A percentile compares a stretch with the other conserved stretches of the same genome.
phyloP scores from a whole-genome alignment of 2,329 filamentous ascomycete genomes.

The Fulvia fulva region DNA sequence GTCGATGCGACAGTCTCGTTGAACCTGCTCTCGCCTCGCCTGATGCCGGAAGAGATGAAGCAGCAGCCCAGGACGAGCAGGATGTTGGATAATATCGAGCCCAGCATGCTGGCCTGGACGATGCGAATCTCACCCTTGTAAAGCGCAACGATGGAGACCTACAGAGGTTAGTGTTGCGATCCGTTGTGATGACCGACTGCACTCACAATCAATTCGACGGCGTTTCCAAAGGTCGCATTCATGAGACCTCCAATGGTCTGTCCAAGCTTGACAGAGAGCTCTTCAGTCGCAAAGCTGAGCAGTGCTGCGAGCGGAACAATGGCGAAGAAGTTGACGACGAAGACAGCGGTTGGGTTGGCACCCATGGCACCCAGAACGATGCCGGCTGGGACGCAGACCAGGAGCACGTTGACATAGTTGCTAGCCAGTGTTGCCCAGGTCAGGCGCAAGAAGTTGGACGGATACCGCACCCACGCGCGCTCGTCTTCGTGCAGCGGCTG shows the following conservation, averaged over 20 bases:
- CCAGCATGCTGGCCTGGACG: conserved; percentile 96
- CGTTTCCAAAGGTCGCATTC: conserved; percentile 76
- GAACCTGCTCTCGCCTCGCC: conserved; percentile 51
- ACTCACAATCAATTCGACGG: conserved; percentile 67
- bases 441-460: conserved; percentile 22
- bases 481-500: conserved; percentile 15
- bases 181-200: neutral
- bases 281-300: conserved; percentile 73
- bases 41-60: conserved; percentile 49
- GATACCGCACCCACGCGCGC: conserved; percentile 20
- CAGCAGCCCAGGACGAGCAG: conserved; percentile 64
- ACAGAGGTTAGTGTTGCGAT: conserved; percentile 2
- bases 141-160: conserved; percentile 81
- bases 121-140: conserved; percentile 83
- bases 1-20: conserved; percentile 75
- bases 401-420: conserved; percentile 64
- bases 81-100: conserved; percentile 91
- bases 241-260: conserved; percentile 70
- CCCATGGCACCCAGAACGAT: conserved; percentile 61
- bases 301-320: conserved; percentile 72
- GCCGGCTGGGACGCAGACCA: conserved; percentile 70
- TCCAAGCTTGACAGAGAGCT: conserved; percentile 67
- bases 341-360: conserved; percentile 65
- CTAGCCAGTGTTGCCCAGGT: conserved; percentile 44
- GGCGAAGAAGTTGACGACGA: conserved; percentile 75